Evolutionary conservation across 805 yeast species (phyloP).

Genomic region (Candida jianshihensis): DNA sequence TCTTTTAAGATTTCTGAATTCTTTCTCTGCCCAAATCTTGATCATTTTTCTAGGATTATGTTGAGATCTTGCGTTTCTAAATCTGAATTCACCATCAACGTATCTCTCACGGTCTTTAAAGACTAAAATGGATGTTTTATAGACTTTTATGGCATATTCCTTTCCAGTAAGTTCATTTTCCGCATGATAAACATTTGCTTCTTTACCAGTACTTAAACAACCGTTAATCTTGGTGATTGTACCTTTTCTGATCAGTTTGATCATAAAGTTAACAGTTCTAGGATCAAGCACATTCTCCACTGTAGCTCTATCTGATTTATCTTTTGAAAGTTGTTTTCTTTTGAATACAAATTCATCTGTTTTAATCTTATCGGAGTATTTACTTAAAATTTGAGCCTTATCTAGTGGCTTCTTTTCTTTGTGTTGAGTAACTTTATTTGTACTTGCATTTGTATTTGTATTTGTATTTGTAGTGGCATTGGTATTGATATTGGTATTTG

Average conservation of each 20-base stretch:
- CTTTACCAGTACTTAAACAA: slow-evolving; percentile 94
- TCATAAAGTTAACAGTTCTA: slow-evolving; percentile 76
- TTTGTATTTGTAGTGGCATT: slow-evolving; percentile 6
- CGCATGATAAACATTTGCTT: slow-evolving; percentile 96
- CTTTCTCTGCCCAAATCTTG: slow-evolving; percentile 97
- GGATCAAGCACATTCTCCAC: slow-evolving; percentile 97
- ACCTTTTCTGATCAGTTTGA: slow-evolving; percentile 77
- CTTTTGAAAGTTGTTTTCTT: slow-evolving; percentile 58
- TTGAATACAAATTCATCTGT: slow-evolving; percentile 50
- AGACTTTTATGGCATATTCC: slow-evolving; percentile 86
- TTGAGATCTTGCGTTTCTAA: slow-evolving; percentile 76
- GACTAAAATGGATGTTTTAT: slow-evolving; percentile 93
- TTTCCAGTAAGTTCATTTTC: slow-evolving; percentile 32
- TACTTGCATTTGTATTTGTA: too few relatives aligned
- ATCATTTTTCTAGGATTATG: slow-evolving; percentile 97
- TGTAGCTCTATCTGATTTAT: slow-evolving; percentile 90
- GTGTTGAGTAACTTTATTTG: not conserved
- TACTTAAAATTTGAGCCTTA: slow-evolving; percentile 47
- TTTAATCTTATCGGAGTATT: slow-evolving; percentile 58
- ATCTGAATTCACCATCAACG: slow-evolving; percentile 93
- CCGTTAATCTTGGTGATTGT: slow-evolving; percentile 83
- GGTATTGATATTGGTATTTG: slow-evolving; percentile 4
- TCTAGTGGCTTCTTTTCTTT: slow-evolving; percentile 23
- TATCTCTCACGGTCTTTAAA: slow-evolving; percentile 95
- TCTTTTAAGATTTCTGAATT: slow-evolving; percentile 86